Conservation (phyloP, 306 rosid genomes). For the Cicer pinnatifidum region DNA sequence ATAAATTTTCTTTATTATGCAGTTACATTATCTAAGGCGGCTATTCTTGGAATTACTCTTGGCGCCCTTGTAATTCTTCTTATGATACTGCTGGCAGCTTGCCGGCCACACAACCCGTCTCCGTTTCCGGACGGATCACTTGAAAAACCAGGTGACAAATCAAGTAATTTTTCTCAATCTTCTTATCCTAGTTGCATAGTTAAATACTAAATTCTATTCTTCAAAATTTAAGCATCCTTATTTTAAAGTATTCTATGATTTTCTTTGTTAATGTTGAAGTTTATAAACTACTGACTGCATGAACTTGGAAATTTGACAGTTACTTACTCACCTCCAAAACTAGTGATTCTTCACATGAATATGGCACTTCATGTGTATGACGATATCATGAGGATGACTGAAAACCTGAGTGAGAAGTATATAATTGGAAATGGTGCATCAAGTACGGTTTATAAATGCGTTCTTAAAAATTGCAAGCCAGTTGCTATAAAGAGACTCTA, state of each 20-base stretch:
- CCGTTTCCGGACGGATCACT: constrained; percentile 81
- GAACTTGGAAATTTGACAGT: constrained; percentile 56
- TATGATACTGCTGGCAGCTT: constrained; percentile 83
- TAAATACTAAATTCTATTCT: constrained; percentile 9
- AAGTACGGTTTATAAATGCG: constrained; percentile 94
- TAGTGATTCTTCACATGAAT: constrained; percentile 93
- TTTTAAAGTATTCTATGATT: constrained; percentile 28
- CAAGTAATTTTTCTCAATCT: background rate
- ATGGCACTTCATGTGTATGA: constrained; percentile 95
- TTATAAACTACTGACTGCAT: constrained; percentile 35
- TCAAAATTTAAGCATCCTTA: background rate
- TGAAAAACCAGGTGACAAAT: constrained; percentile 78
- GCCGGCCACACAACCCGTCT: constrained; percentile 74
- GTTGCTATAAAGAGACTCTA: constrained; percentile 88
- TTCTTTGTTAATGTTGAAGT: background rate
- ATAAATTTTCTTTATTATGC: constrained; percentile 34
- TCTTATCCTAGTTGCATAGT: constrained; percentile 1
- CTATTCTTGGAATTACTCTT: constrained; percentile 92
- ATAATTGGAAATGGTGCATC: constrained; percentile 91
- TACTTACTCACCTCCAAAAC: constrained; percentile 73
- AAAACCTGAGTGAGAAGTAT: constrained; percentile 87
- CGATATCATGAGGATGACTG: constrained; percentile 96
- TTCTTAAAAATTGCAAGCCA: constrained; percentile 92
- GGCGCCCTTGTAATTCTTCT: constrained; percentile 95
- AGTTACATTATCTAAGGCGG: constrained; percentile 87